A percentile compares a stretch with the other conserved stretches of the same genome.
Conservation (phyloP, 2,329 filamentous ascomycete species). For the Akanthomyces uredinophilus region DNA sequence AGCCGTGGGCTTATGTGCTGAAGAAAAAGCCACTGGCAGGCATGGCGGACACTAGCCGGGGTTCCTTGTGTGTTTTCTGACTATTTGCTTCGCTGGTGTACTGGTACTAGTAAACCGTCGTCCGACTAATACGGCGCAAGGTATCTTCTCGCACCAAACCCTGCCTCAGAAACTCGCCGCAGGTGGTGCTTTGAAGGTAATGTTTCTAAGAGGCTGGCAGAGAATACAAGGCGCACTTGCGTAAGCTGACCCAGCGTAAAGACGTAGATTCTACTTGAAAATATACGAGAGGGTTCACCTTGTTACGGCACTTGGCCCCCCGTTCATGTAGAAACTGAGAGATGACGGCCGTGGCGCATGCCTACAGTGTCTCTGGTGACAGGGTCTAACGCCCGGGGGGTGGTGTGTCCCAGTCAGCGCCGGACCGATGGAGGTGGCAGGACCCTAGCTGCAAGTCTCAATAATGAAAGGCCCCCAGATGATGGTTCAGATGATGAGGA, state of each 20-base stretch:
- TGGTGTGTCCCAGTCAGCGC: not conserved
- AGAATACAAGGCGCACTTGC: not conserved
- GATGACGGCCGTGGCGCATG: conserved; percentile 5
- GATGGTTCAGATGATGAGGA: not conserved
- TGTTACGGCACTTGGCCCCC: not conserved
- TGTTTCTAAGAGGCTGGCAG: not conserved
- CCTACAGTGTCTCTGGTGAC: not conserved
- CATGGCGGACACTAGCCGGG: not conserved
- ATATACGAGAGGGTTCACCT: not conserved
- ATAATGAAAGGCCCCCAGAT: not conserved
- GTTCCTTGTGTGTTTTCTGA: not conserved
- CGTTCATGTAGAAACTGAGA: not conserved
- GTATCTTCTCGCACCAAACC: not conserved
- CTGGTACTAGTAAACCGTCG: not conserved
- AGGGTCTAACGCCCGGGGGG: not conserved
- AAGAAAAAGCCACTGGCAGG: not conserved
- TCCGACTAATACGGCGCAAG: not conserved
- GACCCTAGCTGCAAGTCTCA: not conserved
- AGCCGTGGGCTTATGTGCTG: not conserved
- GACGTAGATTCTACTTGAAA: not conserved
- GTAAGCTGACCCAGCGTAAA: not conserved
- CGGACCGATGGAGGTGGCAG: not conserved
- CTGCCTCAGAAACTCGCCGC: not conserved
- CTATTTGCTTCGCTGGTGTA: not conserved
- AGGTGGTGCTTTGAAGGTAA: not conserved